Percentiles rank a stretch among this genome's conserved stretches.
Evolutionary conservation across 345 rosid genomes (phyloP).

Genomic region (Kandelia obovata): DNA sequence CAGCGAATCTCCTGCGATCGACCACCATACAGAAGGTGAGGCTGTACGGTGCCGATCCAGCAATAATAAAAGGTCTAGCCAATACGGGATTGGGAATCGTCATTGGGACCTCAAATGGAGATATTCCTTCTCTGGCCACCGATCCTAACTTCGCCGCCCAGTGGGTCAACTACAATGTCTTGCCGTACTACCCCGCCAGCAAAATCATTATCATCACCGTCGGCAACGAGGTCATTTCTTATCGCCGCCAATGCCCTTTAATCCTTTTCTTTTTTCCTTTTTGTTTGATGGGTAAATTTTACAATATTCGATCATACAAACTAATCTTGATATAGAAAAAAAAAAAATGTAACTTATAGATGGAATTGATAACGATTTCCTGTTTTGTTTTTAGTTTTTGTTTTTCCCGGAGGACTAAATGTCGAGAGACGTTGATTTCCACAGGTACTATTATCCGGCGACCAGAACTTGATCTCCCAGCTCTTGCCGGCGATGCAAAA

Average conservation of each 20-base stretch:
- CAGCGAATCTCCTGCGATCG: conserved; percentile 75
- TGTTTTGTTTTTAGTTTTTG: background rate
- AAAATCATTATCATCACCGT: conserved; percentile 69
- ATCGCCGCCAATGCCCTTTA: background rate
- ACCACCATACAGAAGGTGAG: conserved; percentile 71
- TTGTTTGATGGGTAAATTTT: background rate
- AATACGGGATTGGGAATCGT: conserved; percentile 76
- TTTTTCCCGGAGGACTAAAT: background rate
- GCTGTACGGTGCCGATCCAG: conserved; percentile 72
- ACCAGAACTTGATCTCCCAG: conserved; percentile 62
- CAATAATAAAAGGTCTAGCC: conserved; percentile 62
- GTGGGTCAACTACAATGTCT: conserved; percentile 67
- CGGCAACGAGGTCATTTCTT: conserved; percentile 54
- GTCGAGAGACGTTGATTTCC: background rate
- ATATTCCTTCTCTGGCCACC: conserved; percentile 68
- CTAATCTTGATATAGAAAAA: too few species aligned
- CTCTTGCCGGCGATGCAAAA: conserved; percentile 87
- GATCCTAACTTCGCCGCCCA: conserved; percentile 57
- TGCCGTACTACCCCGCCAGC: conserved; percentile 75
- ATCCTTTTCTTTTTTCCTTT: background rate
- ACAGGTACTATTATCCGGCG: conserved; percentile 66
- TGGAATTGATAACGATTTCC: background rate
- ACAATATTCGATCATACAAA: too few species aligned
- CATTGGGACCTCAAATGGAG: conserved; percentile 62
- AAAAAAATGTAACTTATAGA: too few species aligned